Conservation (phyloP, 768 basidiomycete species). For the Leccinum truebloodii region DNA sequence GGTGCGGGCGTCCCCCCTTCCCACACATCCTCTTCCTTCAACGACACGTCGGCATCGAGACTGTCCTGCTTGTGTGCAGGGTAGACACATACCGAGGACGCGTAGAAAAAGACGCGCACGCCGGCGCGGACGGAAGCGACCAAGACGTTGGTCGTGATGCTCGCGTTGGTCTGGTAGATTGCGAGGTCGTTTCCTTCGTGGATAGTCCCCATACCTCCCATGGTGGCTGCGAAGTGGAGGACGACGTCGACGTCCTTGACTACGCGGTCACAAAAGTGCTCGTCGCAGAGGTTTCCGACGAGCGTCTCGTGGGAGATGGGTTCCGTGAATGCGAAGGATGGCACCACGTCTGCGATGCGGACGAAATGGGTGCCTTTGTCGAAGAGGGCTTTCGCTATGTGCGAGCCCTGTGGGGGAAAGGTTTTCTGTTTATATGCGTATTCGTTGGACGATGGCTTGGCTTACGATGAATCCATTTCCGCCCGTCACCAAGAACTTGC, state of each 20-base stretch:
- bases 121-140: slow-evolving; percentile 38
- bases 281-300: slow-evolving; percentile 49
- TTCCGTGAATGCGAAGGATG: slow-evolving; percentile 23
- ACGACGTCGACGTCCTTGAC: slow-evolving; percentile 45
- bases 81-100: slow-evolving; percentile 63
- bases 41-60: slow-evolving; percentile 38
- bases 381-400: slow-evolving; percentile 45
- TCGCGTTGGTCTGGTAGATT: slow-evolving; percentile 51
- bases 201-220: slow-evolving; percentile 68
- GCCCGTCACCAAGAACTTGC: slow-evolving; percentile 45
- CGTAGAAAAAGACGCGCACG: slow-evolving; percentile 50
- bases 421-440: neutral
- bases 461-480: slow-evolving; percentile 58
- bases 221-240: slow-evolving; percentile 59
- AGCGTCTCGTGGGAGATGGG: slow-evolving; percentile 38
- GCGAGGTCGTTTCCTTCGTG: slow-evolving; percentile 48
- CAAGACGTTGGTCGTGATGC: slow-evolving; percentile 52
- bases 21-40: slow-evolving; percentile 50
- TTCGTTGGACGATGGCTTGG: neutral
- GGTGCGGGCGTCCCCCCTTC: slow-evolving; percentile 39
- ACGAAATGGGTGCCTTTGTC: slow-evolving; percentile 33
- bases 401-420: slow-evolving; percentile 44
- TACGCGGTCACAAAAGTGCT: slow-evolving; percentile 36
- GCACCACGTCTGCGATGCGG: slow-evolving; percentile 45
- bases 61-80: slow-evolving; percentile 43